A percentile compares a stretch with the other conserved stretches of the same genome.
Conservation (phyloP, 768 basidiomycete species). For the Suillus discolor region DNA sequence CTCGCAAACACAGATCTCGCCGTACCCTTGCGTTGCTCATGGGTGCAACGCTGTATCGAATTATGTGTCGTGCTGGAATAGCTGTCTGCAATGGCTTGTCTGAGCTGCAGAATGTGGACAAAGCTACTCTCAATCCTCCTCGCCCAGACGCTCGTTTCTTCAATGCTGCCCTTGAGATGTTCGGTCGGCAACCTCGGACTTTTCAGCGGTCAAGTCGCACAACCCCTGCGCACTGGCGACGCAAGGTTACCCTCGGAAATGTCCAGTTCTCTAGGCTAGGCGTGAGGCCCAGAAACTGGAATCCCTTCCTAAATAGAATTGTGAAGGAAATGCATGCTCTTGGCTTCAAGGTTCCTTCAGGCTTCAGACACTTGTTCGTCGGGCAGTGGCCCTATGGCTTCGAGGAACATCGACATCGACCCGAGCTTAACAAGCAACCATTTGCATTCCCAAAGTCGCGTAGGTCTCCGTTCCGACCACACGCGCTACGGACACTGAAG, state of each 20-base stretch:
- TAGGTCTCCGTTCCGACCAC: slow-evolving; percentile 23
- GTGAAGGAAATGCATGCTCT: slow-evolving; percentile 40
- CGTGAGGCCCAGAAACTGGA: slow-evolving; percentile 27
- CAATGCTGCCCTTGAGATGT: slow-evolving; percentile 58
- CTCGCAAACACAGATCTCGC: slow-evolving; percentile 26
- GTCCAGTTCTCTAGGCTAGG: slow-evolving; percentile 32
- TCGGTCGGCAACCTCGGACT: slow-evolving; percentile 29
- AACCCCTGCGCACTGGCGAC: slow-evolving; percentile 31
- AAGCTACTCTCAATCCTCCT: slow-evolving; percentile 38
- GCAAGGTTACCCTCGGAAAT: slow-evolving; percentile 30
- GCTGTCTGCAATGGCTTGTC: slow-evolving; percentile 28
- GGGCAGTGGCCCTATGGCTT: slow-evolving; percentile 33
- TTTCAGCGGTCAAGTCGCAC: slow-evolving; percentile 19
- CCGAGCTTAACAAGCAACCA: slow-evolving; percentile 26
- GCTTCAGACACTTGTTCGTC: slow-evolving; percentile 41
- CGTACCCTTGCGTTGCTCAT: slow-evolving; percentile 32
- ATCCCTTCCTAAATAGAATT: slow-evolving; percentile 39
- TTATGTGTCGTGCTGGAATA: slow-evolving; percentile 37
- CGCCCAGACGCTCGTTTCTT: slow-evolving; percentile 67
- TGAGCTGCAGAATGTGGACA: slow-evolving; percentile 24
- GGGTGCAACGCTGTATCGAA: slow-evolving; percentile 35
- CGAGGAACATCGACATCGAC: slow-evolving; percentile 16
- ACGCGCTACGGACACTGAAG: slow-evolving; percentile 30
- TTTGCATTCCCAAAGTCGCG: slow-evolving; percentile 26
- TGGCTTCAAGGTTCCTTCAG: slow-evolving; percentile 44